Conservation (phyloP, 768 basidiomycete species). For the Lactifluus subvellereus region DNA sequence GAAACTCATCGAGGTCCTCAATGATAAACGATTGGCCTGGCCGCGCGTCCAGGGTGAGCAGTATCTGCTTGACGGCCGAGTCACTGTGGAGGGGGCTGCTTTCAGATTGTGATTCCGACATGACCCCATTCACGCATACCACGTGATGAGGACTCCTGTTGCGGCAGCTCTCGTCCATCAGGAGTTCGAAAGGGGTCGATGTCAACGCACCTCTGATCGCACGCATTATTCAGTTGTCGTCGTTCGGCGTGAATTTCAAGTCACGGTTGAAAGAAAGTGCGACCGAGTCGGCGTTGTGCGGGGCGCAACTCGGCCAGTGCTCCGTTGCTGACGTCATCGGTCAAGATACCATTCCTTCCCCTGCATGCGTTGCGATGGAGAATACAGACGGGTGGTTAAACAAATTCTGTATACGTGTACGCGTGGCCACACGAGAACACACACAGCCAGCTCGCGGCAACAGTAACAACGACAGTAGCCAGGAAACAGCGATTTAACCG, state of each 20-base stretch:
- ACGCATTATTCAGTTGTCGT: slow-evolving; percentile 4
- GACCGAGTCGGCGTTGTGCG: no score
- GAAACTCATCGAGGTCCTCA: slow-evolving; percentile 80
- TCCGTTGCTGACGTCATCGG: no score
- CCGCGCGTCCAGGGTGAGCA: slow-evolving; percentile 76
- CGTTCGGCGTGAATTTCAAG: no score
- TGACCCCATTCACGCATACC: slow-evolving; percentile 37
- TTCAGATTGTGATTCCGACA: background rate
- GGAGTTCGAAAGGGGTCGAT: background rate
- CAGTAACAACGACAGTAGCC: background rate
- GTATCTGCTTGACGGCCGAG: slow-evolving; percentile 84
- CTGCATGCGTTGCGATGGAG: no score
- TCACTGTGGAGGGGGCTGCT: slow-evolving; percentile 45
- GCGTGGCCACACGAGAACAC: background rate
- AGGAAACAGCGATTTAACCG: background rate
- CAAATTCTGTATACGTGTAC: background rate
- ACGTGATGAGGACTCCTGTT: slow-evolving; percentile 62
- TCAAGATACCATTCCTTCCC: no score
- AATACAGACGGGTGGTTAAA: background rate
- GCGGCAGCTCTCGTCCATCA: background rate
- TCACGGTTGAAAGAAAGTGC: no score
- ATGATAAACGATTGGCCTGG: slow-evolving; percentile 62
- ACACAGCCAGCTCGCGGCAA: background rate
- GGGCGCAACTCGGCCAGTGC: no score
- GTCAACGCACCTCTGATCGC: slow-evolving; percentile 12